Base-by-base conservation (phyloP, 2,329 filamentous ascomycete genomes). In the Calycina herbarum region DNA sequence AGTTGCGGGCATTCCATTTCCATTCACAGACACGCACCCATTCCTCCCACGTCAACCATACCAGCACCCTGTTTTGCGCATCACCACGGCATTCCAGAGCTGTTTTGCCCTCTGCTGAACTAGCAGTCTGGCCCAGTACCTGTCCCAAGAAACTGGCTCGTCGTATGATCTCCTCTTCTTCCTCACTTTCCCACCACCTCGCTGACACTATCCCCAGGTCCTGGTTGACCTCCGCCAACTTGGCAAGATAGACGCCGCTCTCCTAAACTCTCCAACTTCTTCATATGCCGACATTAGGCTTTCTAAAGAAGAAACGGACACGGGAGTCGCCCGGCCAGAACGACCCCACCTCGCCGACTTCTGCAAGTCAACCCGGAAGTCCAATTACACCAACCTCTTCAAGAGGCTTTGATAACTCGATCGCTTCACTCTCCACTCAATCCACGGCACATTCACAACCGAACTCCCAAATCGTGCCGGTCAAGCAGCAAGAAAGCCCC, bases 221-320 rank as follows among this genome's bases (percentile, higher is more conserved):
- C 20, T 51, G 8, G 58, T 24, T 40, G n/a, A 24, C 6, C 20
- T 45, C 11, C 11, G 17, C 15, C 10, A 20, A 61, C 24, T 24
- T 5, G 17, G 17, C n/a, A 33, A 27, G 35, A 38, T 33, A 42
- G 33, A 42, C 33, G 3, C 11, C 20, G 20, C 11, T 60, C 11
- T 33, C 35, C 10, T 2, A 27, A 11, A n/a, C 27, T 27, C 58
- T 45, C 45, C 42, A 29, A 54, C 20, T 24, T n/a, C 70, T 74
- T 73, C 74, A 72, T 77, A 98, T 99, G 95, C 95, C 94, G 89
- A 92, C 87, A 80, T 87, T 97, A 84, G 93, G 93, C 80, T 93
- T 97, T 78, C 88, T 98, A 78, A 97, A 97, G 87, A 98, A 97
- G 87, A 97, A 96, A 86, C 90, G 93, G 87, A 96, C 93, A 82